Conservation (phyloP, 176 grass and related monocot species). For the Poa pratensis region DNA sequence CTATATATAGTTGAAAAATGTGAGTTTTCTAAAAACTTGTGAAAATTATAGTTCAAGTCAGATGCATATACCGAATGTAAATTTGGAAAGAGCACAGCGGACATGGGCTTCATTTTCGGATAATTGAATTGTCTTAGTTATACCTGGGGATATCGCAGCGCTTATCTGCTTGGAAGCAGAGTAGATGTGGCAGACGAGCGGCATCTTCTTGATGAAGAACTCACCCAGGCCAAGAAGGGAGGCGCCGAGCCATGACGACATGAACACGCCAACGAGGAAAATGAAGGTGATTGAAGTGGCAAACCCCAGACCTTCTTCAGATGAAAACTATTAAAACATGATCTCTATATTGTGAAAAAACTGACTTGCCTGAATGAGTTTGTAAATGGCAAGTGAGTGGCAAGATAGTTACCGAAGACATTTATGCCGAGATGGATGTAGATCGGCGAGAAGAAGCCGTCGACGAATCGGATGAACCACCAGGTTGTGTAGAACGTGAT, state of each 20-base stretch:
- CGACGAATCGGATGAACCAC: conserved; percentile 83
- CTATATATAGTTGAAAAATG: not conserved
- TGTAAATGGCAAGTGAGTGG: not conserved
- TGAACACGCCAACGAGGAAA: conserved; percentile 74
- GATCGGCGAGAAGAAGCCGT: conserved; percentile 87
- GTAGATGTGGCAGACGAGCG: conserved; percentile 70
- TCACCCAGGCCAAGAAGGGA: conserved; percentile 78
- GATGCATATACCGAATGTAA: not conserved
- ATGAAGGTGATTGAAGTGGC: conserved; percentile 79
- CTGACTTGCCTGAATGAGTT: not conserved
- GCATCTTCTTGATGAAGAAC: conserved; percentile 76
- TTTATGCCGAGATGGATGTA: conserved; percentile 74
- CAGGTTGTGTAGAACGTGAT: conserved; percentile 82
- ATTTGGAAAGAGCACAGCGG: not conserved
- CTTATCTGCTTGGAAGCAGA: conserved; percentile 82
- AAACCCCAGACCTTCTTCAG: conserved; percentile 60
- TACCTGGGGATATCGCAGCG: conserved; percentile 75
- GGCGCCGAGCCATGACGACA: conserved; percentile 74
- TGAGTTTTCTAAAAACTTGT: not conserved
- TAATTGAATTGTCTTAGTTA: not conserved
- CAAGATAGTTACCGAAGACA: conserved; percentile 55
- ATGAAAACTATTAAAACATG: not conserved
- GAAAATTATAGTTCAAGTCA: not conserved
- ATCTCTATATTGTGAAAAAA: not conserved
- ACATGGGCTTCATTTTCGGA: not conserved